Conservation (phyloP, 129 eudicot genomes). For the Cynara cardunculus region DNA sequence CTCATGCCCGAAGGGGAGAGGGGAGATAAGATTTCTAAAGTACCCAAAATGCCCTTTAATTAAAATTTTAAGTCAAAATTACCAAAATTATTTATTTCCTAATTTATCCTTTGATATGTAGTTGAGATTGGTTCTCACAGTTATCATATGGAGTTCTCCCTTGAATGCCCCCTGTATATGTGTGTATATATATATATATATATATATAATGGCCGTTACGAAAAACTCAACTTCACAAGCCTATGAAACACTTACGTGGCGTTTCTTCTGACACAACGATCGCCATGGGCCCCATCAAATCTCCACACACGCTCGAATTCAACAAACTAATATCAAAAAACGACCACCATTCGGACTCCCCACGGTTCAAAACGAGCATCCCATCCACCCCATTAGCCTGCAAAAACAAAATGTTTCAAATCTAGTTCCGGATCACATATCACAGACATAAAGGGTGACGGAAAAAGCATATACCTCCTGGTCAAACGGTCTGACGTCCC, state of each 20-base stretch:
- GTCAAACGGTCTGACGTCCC: constrained; percentile 52
- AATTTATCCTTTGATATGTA: no score
- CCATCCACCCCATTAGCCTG: constrained; percentile 46
- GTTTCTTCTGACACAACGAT: constrained; percentile 57
- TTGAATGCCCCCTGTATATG: no score
- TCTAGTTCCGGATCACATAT: background rate
- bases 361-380: constrained; percentile 38
- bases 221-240: background rate
- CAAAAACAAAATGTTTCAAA: background rate
- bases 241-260: constrained; percentile 40
- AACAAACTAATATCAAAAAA: constrained; percentile 41
- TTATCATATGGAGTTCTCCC: no score
- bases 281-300: constrained; percentile 57
- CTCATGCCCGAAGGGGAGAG: no score
- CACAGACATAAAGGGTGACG: background rate
- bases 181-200: background rate
- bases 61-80: no score
- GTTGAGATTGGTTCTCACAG: no score
- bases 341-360: constrained; percentile 47
- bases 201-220: background rate
- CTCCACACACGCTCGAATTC: constrained; percentile 44
- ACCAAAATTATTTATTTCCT: no score
- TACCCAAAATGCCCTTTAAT: no score
- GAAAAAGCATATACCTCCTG: constrained; percentile 32
- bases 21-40: no score